A percentile compares a stretch with the other conserved stretches of the same genome.
These are phyloP conservation scores for Fusarium xylarioides DNA, from an alignment of 2,329 filamentous ascomycete species.

Conservation along the genomic window DNA sequence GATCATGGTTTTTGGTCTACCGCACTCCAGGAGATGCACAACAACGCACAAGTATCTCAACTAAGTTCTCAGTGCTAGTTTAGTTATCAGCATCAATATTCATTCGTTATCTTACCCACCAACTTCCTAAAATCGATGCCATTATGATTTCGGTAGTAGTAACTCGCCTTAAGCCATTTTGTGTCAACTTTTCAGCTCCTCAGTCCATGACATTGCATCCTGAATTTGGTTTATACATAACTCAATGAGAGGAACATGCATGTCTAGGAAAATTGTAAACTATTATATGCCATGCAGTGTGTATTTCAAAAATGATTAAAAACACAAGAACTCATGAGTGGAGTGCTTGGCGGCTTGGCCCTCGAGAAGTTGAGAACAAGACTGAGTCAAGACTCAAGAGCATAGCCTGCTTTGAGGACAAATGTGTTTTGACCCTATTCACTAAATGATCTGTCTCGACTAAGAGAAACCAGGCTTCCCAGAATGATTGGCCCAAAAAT, in stretches of 20 bases:
- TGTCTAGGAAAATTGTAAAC: accelerated
- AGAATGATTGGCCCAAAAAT: neutral
- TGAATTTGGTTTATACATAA: neutral
- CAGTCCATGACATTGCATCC: accelerated
- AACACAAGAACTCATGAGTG: neutral
- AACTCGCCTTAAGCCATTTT: accelerated
- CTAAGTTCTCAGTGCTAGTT: accelerated
- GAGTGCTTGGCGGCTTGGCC: neutral
- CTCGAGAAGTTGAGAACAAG: neutral
- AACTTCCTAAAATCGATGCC: accelerated
- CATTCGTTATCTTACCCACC: accelerated
- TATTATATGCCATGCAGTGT: accelerated
- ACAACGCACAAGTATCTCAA: accelerated
- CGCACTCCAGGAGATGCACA: accelerated
- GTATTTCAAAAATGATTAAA: accelerated
- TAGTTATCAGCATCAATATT: accelerated
- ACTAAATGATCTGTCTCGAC: accelerated
- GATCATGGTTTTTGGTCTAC: accelerated
- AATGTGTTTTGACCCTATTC: neutral
- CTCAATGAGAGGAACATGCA: accelerated
- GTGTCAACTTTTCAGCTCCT: neutral
- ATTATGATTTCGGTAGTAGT: accelerated
- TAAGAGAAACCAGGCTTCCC: accelerated
- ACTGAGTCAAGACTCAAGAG: neutral
- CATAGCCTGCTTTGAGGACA: neutral